Base-by-base conservation (phyloP, 1,139 yeast species). In the Geotrichum aggregatum region DNA sequence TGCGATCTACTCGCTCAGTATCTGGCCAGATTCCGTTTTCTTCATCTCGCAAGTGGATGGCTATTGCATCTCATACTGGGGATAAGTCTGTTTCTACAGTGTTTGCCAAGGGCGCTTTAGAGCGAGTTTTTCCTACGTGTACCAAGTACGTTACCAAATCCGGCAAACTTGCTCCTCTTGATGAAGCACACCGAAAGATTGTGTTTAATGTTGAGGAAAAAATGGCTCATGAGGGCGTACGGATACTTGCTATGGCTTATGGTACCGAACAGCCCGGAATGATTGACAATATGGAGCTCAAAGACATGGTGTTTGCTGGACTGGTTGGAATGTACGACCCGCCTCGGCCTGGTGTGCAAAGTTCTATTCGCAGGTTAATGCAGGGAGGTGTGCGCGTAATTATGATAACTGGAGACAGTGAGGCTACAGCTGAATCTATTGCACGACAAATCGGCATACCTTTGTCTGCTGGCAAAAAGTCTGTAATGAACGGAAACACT, bases 341-440 rank as follows among this genome's bases (percentile, higher is more conserved):
- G 11, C 98, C 98, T 52, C 79, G 98, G 64, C 84, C 91, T 8
- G 83, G 84, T 56, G 97, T 89, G 4, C 77, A 79, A 49, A 73
- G 76, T 53, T 83, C 96, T 1, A 79, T 92, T 56, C 78, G 86
- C 16, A 74, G 81, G 58, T 76, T 92, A 56, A 77, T 88, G 76
- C 82, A 82, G 63, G 96, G 97, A 57, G 96, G 98, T 49, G 98
- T 92, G 40, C 95, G 88, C 66, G 89, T 92, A 14, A 86, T 92
- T 50, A 92, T 92, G 98, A 91, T 92, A 60, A 92, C 98, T 18
- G 98, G 98, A 61, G 98, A 92, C 69, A 80, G 91, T 44, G 96
- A 91, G 60, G 81, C 85, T 10, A 92, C 98, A n/a, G 98, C 98
- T 2, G 71, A 78, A 16, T 84, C 87, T 58, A 89, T 94, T 67